Conservation (phyloP, 805 yeast species). For the Metschnikowia santaceciliae region DNA sequence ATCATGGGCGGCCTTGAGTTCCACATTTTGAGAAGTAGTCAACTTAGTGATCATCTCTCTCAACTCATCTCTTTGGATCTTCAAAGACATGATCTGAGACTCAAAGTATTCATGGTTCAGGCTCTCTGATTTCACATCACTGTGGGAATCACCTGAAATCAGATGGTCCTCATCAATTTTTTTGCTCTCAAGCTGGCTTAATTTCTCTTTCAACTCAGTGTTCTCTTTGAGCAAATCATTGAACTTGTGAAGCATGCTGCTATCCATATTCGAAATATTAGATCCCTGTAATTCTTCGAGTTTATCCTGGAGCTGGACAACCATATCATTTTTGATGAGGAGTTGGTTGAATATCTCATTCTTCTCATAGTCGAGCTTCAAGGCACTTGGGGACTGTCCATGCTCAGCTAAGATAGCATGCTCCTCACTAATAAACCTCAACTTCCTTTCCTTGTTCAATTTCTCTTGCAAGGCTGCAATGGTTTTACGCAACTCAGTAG, state of each 20-base stretch:
- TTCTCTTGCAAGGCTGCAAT: slow-evolving; percentile 53
- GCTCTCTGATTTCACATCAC: slow-evolving; percentile 6
- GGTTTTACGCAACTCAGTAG: slow-evolving; percentile 29
- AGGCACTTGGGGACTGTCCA: slow-evolving; percentile 49
- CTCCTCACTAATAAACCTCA: slow-evolving; percentile 68
- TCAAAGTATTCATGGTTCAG: slow-evolving; percentile 12
- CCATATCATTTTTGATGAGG: slow-evolving; percentile 44
- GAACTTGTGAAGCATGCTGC: slow-evolving; percentile 35
- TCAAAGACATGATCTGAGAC: slow-evolving; percentile 14
- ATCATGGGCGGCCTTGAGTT: slow-evolving; percentile 33
- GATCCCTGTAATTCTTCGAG: slow-evolving; percentile 33
- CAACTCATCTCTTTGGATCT: slow-evolving; percentile 38
- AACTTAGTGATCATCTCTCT: slow-evolving; percentile 37
- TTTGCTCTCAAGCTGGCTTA: slow-evolving; percentile 1
- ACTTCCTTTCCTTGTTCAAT: slow-evolving; percentile 59
- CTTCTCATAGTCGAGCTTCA: slow-evolving; percentile 55
- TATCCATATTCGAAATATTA: slow-evolving; percentile 24
- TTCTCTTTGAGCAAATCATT: slow-evolving; percentile 39
- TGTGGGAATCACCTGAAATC: neutral
- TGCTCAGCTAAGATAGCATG: slow-evolving; percentile 55
- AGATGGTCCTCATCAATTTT: neutral
- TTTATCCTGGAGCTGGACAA: slow-evolving; percentile 45
- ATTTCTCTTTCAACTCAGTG: slow-evolving; percentile 32
- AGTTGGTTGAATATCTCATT: slow-evolving; percentile 48
- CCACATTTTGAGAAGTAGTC: slow-evolving; percentile 33